Evolutionary conservation across 2,329 filamentous ascomycete species (phyloP), one percentile per base, ranked within the genome.

Genomic region (Penicillium corylophilum): DNA sequence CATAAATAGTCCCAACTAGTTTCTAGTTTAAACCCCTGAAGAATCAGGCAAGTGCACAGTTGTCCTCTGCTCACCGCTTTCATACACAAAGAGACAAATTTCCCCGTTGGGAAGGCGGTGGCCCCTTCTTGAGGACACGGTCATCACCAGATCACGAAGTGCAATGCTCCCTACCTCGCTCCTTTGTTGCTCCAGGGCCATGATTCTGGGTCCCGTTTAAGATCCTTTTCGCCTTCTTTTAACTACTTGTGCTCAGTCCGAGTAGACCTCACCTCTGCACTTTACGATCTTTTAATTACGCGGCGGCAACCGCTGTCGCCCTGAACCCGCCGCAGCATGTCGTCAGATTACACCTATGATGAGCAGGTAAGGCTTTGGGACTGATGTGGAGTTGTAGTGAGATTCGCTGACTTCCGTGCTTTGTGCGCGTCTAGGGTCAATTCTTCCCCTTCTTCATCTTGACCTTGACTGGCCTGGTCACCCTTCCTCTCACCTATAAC

Each of bases 401-500:
- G 18, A 16, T 23, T 7, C 15, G 29, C 55, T 55, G n/a, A 40
- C 24, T 20, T 16, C 4, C 12, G 4, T 7, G 10, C 20, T 47
- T 36, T 44, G 15, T 31, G n/a, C 26, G 13, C 26, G 48, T 44
- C 20, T 13, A 94, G 84, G 92, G 91, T 65, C 90, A 96, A 83
- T 96, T 96, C 80, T 99, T 96, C 81, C 94, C 95, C 63, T 96
- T 95, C 83, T 99, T 99, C 80, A 87, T 97, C 76, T 86, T 96
- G 70, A 96, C 92, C 39, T 82, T 97, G 67, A 85, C 88, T 57
- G 86, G 87, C 67, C 84, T 99, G 62, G 82, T 96, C 74, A 96
- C 94, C 29, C 77, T 96, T 53, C 92, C 93, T 56, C 82, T 95
- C 67, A 95, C 93, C 65, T 96, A 95, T 75, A 89, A 86, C 60